Base-by-base conservation (phyloP, 805 yeast genomes). In the Kuraishia piskuri region DNA sequence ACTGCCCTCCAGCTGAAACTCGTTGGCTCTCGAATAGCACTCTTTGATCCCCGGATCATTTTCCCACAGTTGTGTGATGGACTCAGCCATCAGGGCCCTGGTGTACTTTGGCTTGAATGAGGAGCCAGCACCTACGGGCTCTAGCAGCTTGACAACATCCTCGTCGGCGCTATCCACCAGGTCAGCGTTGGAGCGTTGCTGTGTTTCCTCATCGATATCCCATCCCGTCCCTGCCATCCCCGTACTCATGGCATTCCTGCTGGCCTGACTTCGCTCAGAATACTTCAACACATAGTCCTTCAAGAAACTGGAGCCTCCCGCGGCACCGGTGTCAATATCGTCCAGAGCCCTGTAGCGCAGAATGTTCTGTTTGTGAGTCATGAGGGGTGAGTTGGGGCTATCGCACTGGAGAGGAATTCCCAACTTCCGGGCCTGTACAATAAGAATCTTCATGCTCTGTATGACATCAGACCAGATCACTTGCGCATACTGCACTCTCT, bases 401-500 rank as follows among this genome's bases (percentile, higher is more conserved):
- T 88, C 95, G 62, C 90, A 83, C 52, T 82, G 86, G 53, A 90
- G 69, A 0, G 73, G 72, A 26, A 88, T 84, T 1, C 81, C 82
- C 56, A 86, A 60, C 61, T 76, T 80, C 44, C 90, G 69, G 0
- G 95, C 91, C 62, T 88, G 89, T n/a, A 84, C 74, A 25, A 92
- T 80, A 52, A 91, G 70, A 22, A 77, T 76, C 63, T 86, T 83
- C 94, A 91, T 90, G 44, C 89, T 79, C 59, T 88, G 90, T 50
- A 91, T 82, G 1, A 94, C 81, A 68, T 92, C 97, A 14, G 87
- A 87, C 97, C 97, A 94, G 22, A 94, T 89, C 20, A 92, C 88
- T 59, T 90, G 90, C 2, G 87, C 68, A 66, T 90, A 94, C 65
- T 88, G 91, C 48, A 74, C 61, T 52, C 96, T 75, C 67, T 94